phyloP scores from a whole-genome alignment of 23 red algal genomes.

The Gracilaria gracilis region DNA sequence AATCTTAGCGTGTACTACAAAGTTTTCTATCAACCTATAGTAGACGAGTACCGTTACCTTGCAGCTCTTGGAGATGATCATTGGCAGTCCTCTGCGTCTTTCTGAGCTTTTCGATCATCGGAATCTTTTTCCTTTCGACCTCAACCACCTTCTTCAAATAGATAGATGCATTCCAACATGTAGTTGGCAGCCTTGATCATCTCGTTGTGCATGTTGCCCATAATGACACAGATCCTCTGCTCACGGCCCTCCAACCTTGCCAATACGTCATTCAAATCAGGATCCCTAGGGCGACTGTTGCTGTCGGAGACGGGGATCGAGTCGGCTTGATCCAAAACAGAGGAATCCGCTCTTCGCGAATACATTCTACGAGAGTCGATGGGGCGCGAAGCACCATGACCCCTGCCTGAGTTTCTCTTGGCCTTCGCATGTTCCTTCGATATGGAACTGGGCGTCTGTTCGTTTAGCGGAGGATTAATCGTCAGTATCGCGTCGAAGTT shows the following conservation, averaged over 20 bases:
- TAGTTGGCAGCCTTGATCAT: background rate
- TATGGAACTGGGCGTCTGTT: background rate
- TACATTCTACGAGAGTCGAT: background rate
- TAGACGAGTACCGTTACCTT: too few relatives aligned
- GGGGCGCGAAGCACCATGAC: background rate
- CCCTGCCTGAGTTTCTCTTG: background rate
- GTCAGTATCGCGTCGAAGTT: background rate
- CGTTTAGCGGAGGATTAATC: background rate
- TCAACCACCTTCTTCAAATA: background rate
- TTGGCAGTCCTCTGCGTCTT: background rate
- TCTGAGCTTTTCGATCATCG: background rate
- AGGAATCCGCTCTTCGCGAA: background rate
- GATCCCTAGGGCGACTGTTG: background rate
- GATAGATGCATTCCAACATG: slow-evolving; percentile 2
- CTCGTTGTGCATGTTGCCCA: background rate
- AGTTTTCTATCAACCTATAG: too few relatives aligned
- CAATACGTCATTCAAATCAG: background rate
- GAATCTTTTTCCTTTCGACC: background rate
- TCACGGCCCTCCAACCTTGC: background rate
- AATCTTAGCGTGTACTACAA: background rate
- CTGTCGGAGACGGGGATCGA: background rate
- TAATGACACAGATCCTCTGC: background rate
- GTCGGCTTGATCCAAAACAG: background rate
- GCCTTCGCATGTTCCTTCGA: background rate
- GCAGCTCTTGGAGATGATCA: background rate